Conservation (phyloP, 805 yeast genomes). For the Wickerhamomyces subpelliculosus region DNA sequence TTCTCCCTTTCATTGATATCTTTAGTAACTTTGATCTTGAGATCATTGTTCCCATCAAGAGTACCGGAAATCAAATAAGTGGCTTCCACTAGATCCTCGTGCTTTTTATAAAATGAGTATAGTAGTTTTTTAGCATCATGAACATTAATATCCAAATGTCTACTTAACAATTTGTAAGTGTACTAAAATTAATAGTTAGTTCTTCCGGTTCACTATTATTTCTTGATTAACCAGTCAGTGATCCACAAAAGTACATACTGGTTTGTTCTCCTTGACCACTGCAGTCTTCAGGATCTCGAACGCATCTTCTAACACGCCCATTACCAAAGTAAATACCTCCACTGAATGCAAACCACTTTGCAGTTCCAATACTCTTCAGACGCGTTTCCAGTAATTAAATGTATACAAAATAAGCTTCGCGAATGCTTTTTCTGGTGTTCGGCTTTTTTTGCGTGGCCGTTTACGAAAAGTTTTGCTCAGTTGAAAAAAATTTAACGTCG, state of each 20-base stretch:
- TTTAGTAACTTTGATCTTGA: slow-evolving; percentile 16
- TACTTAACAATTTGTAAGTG: slow-evolving; percentile 36
- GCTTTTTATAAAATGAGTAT: slow-evolving; percentile 29
- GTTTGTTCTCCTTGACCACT: slow-evolving; percentile 10
- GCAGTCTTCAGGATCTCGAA: slow-evolving; percentile 2
- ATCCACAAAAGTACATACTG: no score
- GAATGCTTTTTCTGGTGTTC: background rate
- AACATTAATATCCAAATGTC: slow-evolving; percentile 32
- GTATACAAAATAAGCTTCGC: background rate
- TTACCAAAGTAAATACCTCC: no score
- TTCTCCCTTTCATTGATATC: slow-evolving; percentile 19
- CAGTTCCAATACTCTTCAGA: no score
- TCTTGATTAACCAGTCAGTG: no score
- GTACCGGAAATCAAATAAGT: slow-evolving; percentile 36
- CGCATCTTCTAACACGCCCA: slow-evolving; percentile 6
- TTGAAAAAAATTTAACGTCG: slow-evolving; percentile 1
- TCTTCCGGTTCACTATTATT: no score
- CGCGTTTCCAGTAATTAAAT: background rate
- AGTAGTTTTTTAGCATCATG: slow-evolving; percentile 33
- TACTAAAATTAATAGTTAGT: slow-evolving; percentile 9
- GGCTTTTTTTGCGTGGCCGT: background rate
- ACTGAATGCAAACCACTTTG: no score
- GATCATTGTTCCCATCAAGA: slow-evolving; percentile 7
- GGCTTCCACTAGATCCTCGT: slow-evolving; percentile 31
- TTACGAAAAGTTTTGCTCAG: background rate